phyloP scores from a whole-genome alignment of 345 rosid species.

The Salix udensis region DNA sequence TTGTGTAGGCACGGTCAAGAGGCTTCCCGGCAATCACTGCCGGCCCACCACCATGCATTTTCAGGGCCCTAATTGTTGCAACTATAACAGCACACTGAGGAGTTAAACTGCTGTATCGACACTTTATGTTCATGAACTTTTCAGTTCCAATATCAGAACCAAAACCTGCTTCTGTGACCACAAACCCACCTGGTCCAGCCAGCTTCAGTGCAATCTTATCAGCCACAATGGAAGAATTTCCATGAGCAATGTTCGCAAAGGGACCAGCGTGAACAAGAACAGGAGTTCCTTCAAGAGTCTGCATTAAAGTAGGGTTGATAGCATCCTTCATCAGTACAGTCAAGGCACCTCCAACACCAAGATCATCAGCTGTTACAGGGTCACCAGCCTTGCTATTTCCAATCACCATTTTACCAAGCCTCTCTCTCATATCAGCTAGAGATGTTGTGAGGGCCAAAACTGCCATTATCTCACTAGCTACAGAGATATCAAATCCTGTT shows the following conservation, averaged over 20 bases:
- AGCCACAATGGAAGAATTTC: slow-evolving; percentile 94
- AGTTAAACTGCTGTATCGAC: slow-evolving; percentile 76
- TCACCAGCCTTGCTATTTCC: slow-evolving; percentile 96
- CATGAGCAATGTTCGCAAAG: slow-evolving; percentile 98
- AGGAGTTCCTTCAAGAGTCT: slow-evolving; percentile 98
- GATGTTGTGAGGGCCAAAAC: slow-evolving; percentile 96
- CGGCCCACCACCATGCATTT: slow-evolving; percentile 99
- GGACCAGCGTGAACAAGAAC: slow-evolving; percentile 99
- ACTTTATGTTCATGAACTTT: slow-evolving; percentile 95
- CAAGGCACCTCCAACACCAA: slow-evolving; percentile 97
- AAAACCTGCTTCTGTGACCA: slow-evolving; percentile 97
- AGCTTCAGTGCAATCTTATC: slow-evolving; percentile 93
- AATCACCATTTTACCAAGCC: slow-evolving; percentile 94
- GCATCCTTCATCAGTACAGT: slow-evolving; percentile 98
- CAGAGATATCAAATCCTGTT: slow-evolving; percentile 94
- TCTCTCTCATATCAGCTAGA: slow-evolving; percentile 93
- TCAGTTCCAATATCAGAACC: slow-evolving; percentile 97
- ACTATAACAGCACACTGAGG: slow-evolving; percentile 97
- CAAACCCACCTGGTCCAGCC: slow-evolving; percentile 96
- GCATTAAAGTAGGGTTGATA: slow-evolving; percentile 94
- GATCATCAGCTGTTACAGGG: slow-evolving; percentile 94
- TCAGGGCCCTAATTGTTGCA: slow-evolving; percentile 94
- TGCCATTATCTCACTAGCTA: slow-evolving; percentile 99
- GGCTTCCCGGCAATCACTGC: slow-evolving; percentile 96
- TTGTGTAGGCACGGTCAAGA: slow-evolving; percentile 78